Evolutionary conservation across 495 filamentous ascomycete species (phyloP), one percentile per base, ranked within the genome.

Genomic region (Parmelia sp.): DNA sequence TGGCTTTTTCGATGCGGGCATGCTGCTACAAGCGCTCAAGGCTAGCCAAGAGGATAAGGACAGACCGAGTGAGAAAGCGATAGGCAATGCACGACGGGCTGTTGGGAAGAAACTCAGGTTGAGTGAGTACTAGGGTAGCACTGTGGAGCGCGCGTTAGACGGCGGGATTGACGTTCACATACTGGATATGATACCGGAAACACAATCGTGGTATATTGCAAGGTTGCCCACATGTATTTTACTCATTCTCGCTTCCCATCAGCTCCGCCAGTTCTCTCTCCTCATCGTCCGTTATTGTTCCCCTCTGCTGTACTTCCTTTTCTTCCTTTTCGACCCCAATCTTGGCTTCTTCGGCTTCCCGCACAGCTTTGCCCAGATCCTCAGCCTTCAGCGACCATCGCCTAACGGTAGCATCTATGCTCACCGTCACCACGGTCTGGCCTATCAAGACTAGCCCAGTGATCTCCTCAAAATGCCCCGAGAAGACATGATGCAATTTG

Each of bases 1-100:
- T 80, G 92, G 92, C 44, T 96, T 96, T 81, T 96, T 96, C 76
- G 92, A 96, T 76, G 90, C 92, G 3, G 92, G 92, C 39, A 93
- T 96, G 90, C 82, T 96, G 10, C 80, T 93, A 11, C 89, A 93
- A 73, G 92, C 91, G 14, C 83, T 96, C 35, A 92, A 92, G 73
- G 87, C 79, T 9, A 73, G 82, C 31, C 79, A 75, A 65, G 78
- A 80, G 55, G 79, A 82, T 35, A 76, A 79, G 42, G 79, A 86
- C 49, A 72, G 74, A 37, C 73, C 74, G 31, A 72, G 71, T 9
- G 76, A 79, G 36, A 78, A 77, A 60, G 75, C 76, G 10, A 62
- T 62, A 14, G 76, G 67, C 53, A 37, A 65, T 45, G 73, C 79
- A 59, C 80, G 86, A 71, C 77, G 86, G 69, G 86, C 90, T 63